Evolutionary conservation across 140 eudicot species (phyloP).

Genomic region (Flaveria floridana): DNA sequence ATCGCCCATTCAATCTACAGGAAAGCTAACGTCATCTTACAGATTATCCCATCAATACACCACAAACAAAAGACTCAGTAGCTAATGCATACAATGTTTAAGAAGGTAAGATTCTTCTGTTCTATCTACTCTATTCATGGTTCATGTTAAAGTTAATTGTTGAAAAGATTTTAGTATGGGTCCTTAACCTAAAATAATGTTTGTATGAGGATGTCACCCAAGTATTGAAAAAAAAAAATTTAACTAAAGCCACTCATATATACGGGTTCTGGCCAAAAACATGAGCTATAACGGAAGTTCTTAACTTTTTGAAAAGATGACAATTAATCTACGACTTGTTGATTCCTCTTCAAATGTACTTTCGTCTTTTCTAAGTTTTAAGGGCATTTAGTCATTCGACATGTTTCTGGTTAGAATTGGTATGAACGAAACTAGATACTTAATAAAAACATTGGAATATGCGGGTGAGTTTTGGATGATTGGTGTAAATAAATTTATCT

Average conservation of each 20-base stretch:
- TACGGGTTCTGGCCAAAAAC: not conserved
- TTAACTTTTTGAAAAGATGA: not conserved
- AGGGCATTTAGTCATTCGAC: not conserved
- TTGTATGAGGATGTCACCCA: not conserved
- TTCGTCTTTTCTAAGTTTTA: too few relatives aligned
- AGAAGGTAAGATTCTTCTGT: slow-evolving; percentile 33
- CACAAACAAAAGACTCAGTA: slow-evolving; percentile 66
- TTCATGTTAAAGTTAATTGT: not conserved
- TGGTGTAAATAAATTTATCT: too few relatives aligned
- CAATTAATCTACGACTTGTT: too few relatives aligned
- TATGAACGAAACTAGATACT: too few relatives aligned
- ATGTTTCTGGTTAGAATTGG: not conserved
- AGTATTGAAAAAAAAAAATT: not conserved
- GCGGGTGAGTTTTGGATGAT: too few relatives aligned
- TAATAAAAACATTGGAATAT: too few relatives aligned
- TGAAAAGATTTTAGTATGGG: slow-evolving; percentile 2
- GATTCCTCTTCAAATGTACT: not conserved
- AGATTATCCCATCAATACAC: slow-evolving; percentile 48
- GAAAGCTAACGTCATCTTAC: slow-evolving; percentile 45
- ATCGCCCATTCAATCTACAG: slow-evolving; percentile 39
- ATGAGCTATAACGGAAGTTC: not conserved
- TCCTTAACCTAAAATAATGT: not conserved
- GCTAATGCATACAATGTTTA: slow-evolving; percentile 25
- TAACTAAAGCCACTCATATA: not conserved
- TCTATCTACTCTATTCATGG: not conserved